Base-by-base conservation (phyloP, 2,329 filamentous ascomycete genomes). In the Aspergillus pseudotamarii region DNA sequence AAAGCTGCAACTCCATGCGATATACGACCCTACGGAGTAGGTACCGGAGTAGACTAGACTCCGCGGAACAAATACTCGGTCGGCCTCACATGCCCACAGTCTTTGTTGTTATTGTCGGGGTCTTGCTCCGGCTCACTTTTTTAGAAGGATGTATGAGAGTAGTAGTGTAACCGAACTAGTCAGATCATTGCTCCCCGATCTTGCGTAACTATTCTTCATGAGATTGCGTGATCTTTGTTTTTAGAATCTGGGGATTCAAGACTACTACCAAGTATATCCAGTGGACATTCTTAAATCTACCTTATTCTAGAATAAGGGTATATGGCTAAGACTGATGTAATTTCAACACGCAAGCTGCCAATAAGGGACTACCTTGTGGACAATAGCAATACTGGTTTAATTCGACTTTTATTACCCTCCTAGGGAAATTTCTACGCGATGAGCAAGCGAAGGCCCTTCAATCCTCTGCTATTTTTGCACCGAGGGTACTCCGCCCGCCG, bases 61-160 rank as follows among this genome's bases (percentile, higher is more conserved):
- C 32, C 32, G 51, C 51, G 51, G 32, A 38, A 21, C 21, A 38
- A 26, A 16, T 19, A n/a, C 38, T 19, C 51, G 12, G 43, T 59
- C 57, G 57, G 48, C 48, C 57, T 59, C 57, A 59, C 57, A 59
- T 59, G 57, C 45, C 21, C 28, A 61, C 56, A 56, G 54, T 55
- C 30, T 46, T 43, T 41, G 30, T 48, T 23, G 21, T 34, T 30
- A 51, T 12, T 28, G 56, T 36, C 45, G 16, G 45, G 14, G n/a
- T 51, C 46, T 34, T 34, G 19, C 36, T 55, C 12, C 51, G 21
- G 21, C 6, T 38, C 14, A 19, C n/a, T 36, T 55, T 23, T 1
- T 36, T 36, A 28, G 34, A 36, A 9, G 14, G 32, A 6, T 14
- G 26, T 38, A 54, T 21, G 34, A 36, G 34, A 36, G 34, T 6